These are phyloP conservation scores for Plantago coronopus DNA, from an alignment of 305 asterid genomes.

Conservation along the genomic window DNA sequence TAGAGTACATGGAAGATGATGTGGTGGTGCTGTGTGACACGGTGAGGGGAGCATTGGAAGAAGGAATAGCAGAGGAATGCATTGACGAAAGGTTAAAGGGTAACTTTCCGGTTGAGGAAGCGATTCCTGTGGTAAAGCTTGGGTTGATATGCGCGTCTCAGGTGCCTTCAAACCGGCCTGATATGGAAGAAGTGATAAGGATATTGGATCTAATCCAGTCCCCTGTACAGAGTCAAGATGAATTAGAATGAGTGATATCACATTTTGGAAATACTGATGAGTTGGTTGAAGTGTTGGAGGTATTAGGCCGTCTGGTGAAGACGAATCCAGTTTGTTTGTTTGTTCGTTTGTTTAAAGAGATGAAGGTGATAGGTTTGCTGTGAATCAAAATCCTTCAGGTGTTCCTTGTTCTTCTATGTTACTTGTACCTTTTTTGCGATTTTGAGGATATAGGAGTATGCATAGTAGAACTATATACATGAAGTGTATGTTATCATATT, in stretches of 20 bases:
- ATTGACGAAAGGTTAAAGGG: constrained; percentile 53
- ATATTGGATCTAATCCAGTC: constrained; percentile 64
- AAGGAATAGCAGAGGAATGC: constrained; percentile 60
- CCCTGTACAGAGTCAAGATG: constrained; percentile 52
- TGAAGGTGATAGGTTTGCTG: constrained; percentile 14
- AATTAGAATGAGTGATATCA: constrained; percentile 35
- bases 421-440: constrained; percentile 20
- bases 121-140: constrained; percentile 61
- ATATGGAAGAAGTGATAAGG: constrained; percentile 76
- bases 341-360: constrained; percentile 15
- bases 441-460: background rate
- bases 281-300: constrained; percentile 5
- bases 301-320: constrained; percentile 33
- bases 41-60: constrained; percentile 72
- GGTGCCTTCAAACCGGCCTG: constrained; percentile 82
- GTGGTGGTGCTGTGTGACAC: constrained; percentile 72
- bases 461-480: background rate
- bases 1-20: constrained; percentile 86
- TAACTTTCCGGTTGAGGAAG: constrained; percentile 59
- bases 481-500: constrained; percentile 19
- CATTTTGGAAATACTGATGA: background rate
- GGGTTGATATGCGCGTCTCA: constrained; percentile 83
- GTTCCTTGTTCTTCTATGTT: constrained; percentile 10
- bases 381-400: constrained; percentile 7
- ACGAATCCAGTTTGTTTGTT: constrained; percentile 37